These are phyloP conservation scores for Gyromitra esculenta DNA, from an alignment of 2,329 filamentous ascomycete genomes.

Conservation along the genomic window DNA sequence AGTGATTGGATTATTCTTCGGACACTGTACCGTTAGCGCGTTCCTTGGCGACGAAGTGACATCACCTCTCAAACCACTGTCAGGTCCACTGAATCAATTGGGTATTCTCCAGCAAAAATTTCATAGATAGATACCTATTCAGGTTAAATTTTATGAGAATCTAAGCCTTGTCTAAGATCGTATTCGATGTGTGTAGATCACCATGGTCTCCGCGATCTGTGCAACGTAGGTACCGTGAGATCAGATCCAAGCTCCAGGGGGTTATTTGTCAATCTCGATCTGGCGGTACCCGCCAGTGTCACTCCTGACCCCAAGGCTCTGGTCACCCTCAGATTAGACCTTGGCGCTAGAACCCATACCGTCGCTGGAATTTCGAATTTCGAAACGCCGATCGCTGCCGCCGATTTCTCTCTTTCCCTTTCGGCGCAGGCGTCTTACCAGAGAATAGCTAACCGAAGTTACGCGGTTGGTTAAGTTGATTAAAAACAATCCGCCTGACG, in stretches of 20 bases:
- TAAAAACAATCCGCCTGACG: neutral
- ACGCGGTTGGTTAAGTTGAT: neutral
- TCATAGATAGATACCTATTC: too few relatives aligned
- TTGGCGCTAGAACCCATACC: neutral
- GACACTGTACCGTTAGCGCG: too few relatives aligned
- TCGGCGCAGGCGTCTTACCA: neutral
- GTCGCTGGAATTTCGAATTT: neutral
- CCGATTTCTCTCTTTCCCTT: neutral
- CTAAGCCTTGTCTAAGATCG: neutral
- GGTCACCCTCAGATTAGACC: neutral
- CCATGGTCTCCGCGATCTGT: conserved; percentile 1
- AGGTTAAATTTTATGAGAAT: too few relatives aligned
- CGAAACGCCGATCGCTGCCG: neutral
- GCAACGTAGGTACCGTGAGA: conserved; percentile 5
- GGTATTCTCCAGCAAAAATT: too few relatives aligned
- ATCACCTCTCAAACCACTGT: too few relatives aligned
- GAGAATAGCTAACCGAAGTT: neutral
- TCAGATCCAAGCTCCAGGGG: conserved; percentile 23
- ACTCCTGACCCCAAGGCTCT: neutral
- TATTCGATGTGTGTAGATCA: conserved; percentile 5
- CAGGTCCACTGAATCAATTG: too few relatives aligned
- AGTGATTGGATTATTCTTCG: too few relatives aligned
- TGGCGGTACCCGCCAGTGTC: neutral
- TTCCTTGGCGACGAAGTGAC: too few relatives aligned
- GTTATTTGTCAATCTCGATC: conserved; percentile 36